phyloP scores from a whole-genome alignment of 108 stramenopile genomes.

The Thalassiosira profunda region DNA sequence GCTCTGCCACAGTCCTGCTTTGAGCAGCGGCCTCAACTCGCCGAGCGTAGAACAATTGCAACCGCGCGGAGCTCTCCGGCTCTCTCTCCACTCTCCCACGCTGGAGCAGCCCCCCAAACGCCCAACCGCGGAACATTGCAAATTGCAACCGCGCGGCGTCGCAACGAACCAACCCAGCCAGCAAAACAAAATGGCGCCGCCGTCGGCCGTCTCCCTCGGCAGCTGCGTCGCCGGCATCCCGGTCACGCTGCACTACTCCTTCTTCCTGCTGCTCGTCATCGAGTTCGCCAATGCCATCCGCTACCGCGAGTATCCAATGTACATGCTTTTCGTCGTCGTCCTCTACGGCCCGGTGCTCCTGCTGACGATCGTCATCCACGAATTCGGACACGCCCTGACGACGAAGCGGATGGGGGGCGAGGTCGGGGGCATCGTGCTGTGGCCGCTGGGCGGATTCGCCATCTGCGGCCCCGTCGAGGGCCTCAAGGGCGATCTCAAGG shows the following conservation, averaged over 20 bases:
- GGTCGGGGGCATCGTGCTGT: constrained; percentile 49
- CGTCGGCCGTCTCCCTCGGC: constrained; percentile 30
- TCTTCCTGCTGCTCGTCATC: constrained; percentile 36
- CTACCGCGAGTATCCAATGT: constrained; percentile 22
- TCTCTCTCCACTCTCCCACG: no score
- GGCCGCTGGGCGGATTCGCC: constrained; percentile 61
- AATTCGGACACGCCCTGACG: constrained; percentile 51
- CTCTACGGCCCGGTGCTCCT: constrained; percentile 46
- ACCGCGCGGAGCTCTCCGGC: no score
- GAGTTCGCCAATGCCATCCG: constrained; percentile 20
- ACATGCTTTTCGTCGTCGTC: constrained; percentile 30
- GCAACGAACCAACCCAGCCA: no score
- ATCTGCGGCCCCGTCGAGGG: constrained; percentile 43
- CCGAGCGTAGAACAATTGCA: no score
- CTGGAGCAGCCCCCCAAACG: no score
- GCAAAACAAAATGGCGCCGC: no score
- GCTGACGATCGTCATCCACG: constrained; percentile 46
- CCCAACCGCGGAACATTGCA: no score
- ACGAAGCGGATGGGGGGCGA: constrained; percentile 45
- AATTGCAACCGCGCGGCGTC: no score
- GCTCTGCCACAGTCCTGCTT: no score
- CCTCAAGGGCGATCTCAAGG: constrained; percentile 38
- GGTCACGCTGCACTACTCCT: constrained; percentile 43
- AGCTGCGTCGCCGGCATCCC: constrained; percentile 38
- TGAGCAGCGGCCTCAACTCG: no score